These are phyloP conservation scores for Pseudopithomyces chartarum DNA, from an alignment of 2,329 filamentous ascomycete species.

Conservation along the genomic window DNA sequence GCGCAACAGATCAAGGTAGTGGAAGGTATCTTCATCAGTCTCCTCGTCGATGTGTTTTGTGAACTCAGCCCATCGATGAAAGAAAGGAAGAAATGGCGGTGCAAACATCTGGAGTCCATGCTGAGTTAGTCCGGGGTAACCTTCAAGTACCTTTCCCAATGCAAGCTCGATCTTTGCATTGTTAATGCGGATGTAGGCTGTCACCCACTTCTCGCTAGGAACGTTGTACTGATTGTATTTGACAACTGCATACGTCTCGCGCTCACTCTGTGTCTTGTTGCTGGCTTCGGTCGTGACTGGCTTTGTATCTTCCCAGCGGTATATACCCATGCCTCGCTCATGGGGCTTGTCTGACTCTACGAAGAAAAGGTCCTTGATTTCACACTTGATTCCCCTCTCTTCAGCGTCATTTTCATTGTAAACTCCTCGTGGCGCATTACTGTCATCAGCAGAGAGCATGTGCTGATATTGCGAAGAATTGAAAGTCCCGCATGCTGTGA, in stretches of 20 bases:
- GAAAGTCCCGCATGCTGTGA: no score
- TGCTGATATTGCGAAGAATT: no score
- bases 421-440: no score
- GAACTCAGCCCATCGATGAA: conserved; percentile 63
- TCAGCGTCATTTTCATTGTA: no score
- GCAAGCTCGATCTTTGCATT: conserved; percentile 62
- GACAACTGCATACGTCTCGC: conserved; percentile 19
- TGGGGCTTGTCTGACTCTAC: no score
- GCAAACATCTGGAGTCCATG: conserved; percentile 63
- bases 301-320: no score
- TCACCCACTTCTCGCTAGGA: conserved; percentile 7
- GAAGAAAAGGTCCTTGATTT: no score
- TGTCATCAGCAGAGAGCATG: no score
- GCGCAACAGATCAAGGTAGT: conserved; percentile 40
- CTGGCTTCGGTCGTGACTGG: no score
- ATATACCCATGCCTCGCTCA: no score
- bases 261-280: conserved; percentile 18
- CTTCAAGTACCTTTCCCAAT: conserved; percentile 58
- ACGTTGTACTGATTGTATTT: conserved; percentile 9
- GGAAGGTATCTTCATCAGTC: not conserved
- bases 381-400: no score
- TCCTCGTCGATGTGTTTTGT: conserved; percentile 1
- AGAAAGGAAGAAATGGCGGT: conserved; percentile 64
- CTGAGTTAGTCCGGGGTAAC: conserved; percentile 65
- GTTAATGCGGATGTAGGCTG: conserved; percentile 51